These are phyloP conservation scores for Kalaharituber pfeilii DNA, from an alignment of 2,329 filamentous ascomycete genomes.

Conservation along the genomic window DNA sequence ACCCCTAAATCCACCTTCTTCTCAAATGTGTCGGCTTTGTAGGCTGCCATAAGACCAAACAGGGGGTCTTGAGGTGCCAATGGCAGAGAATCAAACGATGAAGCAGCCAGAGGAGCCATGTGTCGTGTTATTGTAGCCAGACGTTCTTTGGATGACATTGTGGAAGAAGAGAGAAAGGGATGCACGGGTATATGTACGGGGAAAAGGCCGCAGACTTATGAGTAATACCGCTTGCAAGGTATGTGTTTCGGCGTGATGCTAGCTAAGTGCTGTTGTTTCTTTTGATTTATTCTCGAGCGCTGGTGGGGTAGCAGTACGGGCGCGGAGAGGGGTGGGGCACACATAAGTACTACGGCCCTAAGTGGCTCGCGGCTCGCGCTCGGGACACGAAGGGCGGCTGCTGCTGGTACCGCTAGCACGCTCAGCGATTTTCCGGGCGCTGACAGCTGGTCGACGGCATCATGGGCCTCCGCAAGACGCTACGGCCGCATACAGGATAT, in stretches of 20 bases:
- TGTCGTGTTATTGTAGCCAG: slow-evolving; percentile 18
- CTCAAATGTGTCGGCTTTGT: slow-evolving; percentile 54
- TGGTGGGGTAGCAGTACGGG: background rate
- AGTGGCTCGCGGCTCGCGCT: no score
- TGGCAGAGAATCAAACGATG: slow-evolving; percentile 46
- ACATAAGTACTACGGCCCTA: no score
- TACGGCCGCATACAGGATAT: no score
- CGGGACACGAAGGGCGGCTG: no score
- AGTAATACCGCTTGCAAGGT: background rate
- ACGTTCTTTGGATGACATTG: slow-evolving; percentile 10
- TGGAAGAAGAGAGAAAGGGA: background rate
- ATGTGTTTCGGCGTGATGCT: background rate
- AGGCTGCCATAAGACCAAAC: slow-evolving; percentile 82
- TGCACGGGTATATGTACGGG: no score
- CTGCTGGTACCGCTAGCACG: no score
- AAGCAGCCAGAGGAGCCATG: slow-evolving; percentile 13
- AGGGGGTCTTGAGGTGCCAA: slow-evolving; percentile 88
- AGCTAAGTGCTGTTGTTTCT: background rate
- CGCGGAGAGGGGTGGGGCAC: background rate
- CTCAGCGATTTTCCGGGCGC: no score
- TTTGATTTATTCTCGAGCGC: background rate
- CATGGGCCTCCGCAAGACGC: no score
- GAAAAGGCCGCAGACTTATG: background rate
- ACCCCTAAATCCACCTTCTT: slow-evolving; percentile 91
- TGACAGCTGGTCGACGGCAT: no score